These are phyloP conservation scores for Lactuca sativa DNA, from an alignment of 129 eudicot species.

Conservation along the genomic window DNA sequence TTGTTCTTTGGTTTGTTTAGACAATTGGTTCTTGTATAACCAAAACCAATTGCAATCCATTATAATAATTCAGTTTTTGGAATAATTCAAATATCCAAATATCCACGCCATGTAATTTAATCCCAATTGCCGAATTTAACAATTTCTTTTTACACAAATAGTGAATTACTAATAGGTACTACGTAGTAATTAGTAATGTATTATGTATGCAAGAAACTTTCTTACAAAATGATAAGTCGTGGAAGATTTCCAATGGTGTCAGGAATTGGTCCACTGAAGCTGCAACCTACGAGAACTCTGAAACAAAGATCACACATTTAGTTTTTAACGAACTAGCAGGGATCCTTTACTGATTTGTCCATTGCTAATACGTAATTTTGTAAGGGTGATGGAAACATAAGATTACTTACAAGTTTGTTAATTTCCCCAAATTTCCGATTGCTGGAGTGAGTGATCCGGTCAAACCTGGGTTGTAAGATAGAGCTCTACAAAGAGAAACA, in stretches of 20 bases:
- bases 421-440: slow-evolving; percentile 58
- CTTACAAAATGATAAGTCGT: slow-evolving; percentile 60
- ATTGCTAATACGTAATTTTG: too few species aligned
- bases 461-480: slow-evolving; percentile 70
- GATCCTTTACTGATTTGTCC: too few species aligned
- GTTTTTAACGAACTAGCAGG: not conserved
- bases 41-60: too few species aligned
- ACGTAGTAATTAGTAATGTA: not conserved
- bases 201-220: not conserved
- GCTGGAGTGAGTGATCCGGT: slow-evolving; percentile 65
- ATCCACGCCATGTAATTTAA: too few species aligned
- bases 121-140: too few species aligned
- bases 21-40: too few species aligned
- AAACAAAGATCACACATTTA: slow-evolving; percentile 8
- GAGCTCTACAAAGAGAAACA: slow-evolving; percentile 56
- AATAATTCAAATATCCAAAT: too few species aligned
- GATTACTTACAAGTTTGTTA: slow-evolving; percentile 67
- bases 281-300: slow-evolving; percentile 62
- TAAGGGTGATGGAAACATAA: not conserved
- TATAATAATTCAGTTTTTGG: too few species aligned
- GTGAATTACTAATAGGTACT: not conserved
- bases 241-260: slow-evolving; percentile 59
- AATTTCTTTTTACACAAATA: too few species aligned
- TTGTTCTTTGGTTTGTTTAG: too few species aligned
- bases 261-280: slow-evolving; percentile 67